Evolutionary conservation across 2,329 filamentous ascomycete species (phyloP).

Genomic region (Hypoxylon sp.): DNA sequence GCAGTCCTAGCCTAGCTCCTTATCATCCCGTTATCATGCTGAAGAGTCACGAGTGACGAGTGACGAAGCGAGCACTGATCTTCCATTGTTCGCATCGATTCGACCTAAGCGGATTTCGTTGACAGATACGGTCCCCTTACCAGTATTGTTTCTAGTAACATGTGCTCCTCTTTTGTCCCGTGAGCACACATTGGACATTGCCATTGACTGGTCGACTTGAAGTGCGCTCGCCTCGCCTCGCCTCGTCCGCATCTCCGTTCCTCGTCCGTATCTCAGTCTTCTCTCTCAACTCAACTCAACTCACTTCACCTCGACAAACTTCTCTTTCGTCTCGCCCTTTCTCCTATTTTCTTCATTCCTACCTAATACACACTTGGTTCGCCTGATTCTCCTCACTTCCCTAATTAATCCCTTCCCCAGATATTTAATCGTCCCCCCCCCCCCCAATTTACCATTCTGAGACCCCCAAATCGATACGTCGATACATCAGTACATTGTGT

Average conservation of each 20-base stretch:
- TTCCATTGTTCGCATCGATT: constrained; percentile 37
- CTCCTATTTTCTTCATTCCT: constrained; percentile 20
- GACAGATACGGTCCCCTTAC: neutral
- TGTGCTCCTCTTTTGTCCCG: constrained; percentile 27
- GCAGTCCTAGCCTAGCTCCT: no score
- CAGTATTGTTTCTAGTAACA: constrained; percentile 11
- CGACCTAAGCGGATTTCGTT: neutral
- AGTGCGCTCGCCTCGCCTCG: constrained; percentile 35
- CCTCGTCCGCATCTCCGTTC: no score
- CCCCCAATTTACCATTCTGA: constrained; percentile 2
- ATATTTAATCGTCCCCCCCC: constrained; percentile 2
- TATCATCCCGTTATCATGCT: constrained; percentile 42
- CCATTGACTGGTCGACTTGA: neutral
- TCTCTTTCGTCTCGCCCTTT: constrained; percentile 24
- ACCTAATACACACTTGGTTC: no score
- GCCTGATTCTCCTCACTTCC: neutral
- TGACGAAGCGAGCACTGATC: constrained; percentile 29
- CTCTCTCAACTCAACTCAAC: neutral
- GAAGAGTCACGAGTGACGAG: constrained; percentile 42
- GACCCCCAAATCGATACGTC: neutral
- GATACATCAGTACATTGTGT: neutral
- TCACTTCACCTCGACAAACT: constrained; percentile 18
- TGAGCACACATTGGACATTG: constrained; percentile 37
- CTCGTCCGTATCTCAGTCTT: neutral
- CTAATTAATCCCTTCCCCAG: constrained; percentile 3